Percentiles rank a stretch among this genome's conserved stretches.
Evolutionary conservation across 768 basidiomycete species (phyloP).

Genomic region (Leccinum barrowsii): DNA sequence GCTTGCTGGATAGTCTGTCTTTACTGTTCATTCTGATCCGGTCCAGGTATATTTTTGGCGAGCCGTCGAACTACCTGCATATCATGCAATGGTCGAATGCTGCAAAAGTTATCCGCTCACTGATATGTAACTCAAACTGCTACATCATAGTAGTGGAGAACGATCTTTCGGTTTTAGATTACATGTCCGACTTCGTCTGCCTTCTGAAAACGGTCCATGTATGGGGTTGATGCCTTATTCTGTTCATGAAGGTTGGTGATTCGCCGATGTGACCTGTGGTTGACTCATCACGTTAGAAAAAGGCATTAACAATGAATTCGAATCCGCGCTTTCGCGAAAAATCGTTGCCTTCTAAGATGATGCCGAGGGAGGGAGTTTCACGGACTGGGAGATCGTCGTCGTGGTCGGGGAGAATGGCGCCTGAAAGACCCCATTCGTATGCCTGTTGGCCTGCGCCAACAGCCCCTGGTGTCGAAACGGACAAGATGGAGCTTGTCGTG

Average conservation of each 20-base stretch:
- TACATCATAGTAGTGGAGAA: conserved; percentile 93
- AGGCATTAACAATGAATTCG: conserved; percentile 98
- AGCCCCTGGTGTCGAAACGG: conserved; percentile 72
- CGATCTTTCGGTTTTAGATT: conserved; percentile 96
- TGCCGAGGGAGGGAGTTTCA: conserved; percentile 88
- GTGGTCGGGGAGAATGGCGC: conserved; percentile 99
- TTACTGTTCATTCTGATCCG: conserved; percentile 1
- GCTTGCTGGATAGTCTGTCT: conserved; percentile 28
- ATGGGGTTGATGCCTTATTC: conserved; percentile 95
- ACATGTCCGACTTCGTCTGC: conserved; percentile 95
- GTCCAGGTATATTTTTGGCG: conserved; percentile 94
- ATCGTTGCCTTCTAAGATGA: conserved; percentile 93
- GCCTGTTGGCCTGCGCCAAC: conserved; percentile 87
- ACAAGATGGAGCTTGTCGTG: conserved; percentile 76
- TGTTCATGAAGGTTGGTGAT: conserved; percentile 81
- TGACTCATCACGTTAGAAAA: conserved; percentile 2
- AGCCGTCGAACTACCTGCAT: conserved; percentile 97
- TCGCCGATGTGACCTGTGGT: neutral
- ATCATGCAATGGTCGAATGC: conserved; percentile 92
- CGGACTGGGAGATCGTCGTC: conserved; percentile 98
- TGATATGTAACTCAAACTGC: conserved; percentile 68
- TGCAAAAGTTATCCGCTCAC: conserved; percentile 87
- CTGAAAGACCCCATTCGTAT: conserved; percentile 97
- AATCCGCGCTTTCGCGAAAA: conserved; percentile 97
- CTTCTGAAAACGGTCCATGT: conserved; percentile 93